phyloP scores from a whole-genome alignment of 768 basidiomycete species.

The Mycena galericulata region DNA sequence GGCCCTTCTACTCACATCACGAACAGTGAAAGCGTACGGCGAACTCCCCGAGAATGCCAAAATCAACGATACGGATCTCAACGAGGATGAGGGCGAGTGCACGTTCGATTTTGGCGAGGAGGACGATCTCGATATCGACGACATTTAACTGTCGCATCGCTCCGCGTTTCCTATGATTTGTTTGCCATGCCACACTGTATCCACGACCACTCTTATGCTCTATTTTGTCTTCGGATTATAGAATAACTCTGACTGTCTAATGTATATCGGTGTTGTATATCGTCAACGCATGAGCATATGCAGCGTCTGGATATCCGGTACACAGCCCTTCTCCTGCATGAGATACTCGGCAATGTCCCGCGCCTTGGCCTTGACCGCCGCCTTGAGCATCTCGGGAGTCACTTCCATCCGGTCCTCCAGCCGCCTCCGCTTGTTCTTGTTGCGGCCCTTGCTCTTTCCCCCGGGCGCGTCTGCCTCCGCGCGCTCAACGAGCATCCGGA shows the following conservation, averaged over 20 bases:
- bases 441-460: conserved; percentile 41
- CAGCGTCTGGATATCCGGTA: conserved; percentile 80
- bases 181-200: conserved; percentile 32
- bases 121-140: conserved; percentile 90
- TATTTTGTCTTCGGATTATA: conserved; percentile 35
- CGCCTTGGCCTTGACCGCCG: conserved; percentile 74
- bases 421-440: conserved; percentile 63
- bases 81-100: conserved; percentile 91
- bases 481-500: conserved; percentile 84
- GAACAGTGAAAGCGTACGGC: conserved; percentile 93
- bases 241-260: conserved; percentile 22
- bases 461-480: conserved; percentile 41
- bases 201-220: conserved; percentile 38
- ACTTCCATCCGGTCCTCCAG: conserved; percentile 70
- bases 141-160: conserved; percentile 65
- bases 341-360: conserved; percentile 80
- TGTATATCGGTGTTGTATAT: conserved; percentile 12
- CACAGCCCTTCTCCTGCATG: conserved; percentile 73
- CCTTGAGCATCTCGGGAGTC: conserved; percentile 69
- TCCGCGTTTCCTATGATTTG: conserved; percentile 19
- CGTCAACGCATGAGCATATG: conserved; percentile 47
- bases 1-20: conserved; percentile 19
- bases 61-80: conserved; percentile 97
- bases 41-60: conserved; percentile 97
- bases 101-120: conserved; percentile 93